These are phyloP conservation scores for Erythrobasidium hasegawianum DNA, from an alignment of 1,284 basidiomycete genomes.

Conservation along the genomic window DNA sequence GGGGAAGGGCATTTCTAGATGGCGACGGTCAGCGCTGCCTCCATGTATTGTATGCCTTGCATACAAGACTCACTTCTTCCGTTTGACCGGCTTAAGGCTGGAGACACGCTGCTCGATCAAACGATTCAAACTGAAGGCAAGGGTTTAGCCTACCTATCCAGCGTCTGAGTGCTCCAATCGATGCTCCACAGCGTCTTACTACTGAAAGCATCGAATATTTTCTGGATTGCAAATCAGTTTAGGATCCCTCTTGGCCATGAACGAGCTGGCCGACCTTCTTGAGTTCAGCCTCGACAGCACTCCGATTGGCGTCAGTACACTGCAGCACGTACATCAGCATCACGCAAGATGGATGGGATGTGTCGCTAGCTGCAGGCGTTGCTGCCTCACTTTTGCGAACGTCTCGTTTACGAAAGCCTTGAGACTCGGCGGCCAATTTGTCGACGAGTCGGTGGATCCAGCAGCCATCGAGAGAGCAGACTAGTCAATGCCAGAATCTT, in stretches of 20 bases:
- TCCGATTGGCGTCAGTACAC: constrained; percentile 50
- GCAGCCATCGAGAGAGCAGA: too few species aligned
- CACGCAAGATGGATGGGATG: neutral
- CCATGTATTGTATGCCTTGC: neutral
- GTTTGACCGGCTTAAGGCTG: constrained; percentile 65
- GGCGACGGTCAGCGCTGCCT: neutral
- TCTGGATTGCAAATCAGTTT: neutral
- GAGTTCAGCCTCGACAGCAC: constrained; percentile 51
- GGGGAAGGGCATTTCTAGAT: constrained; percentile 5
- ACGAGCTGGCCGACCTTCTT: constrained; percentile 41
- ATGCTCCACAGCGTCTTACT: constrained; percentile 78
- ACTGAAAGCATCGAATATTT: constrained; percentile 50
- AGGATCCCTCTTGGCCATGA: neutral
- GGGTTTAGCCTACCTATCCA: constrained; percentile 61
- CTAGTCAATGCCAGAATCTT: too few species aligned
- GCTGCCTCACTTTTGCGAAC: constrained; percentile 29
- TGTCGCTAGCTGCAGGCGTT: neutral
- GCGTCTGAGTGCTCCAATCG: constrained; percentile 75
- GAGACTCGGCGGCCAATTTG: constrained; percentile 26
- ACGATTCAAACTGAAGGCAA: neutral
- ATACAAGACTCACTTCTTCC: constrained; percentile 53
- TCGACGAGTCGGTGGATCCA: too few species aligned
- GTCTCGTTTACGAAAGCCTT: constrained; percentile 47
- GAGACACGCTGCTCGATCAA: constrained; percentile 25
- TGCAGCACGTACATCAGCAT: constrained; percentile 11